Evolutionary conservation across 2,329 filamentous ascomycete genomes (phyloP).

Genomic region (Fusarium nodosum): DNA sequence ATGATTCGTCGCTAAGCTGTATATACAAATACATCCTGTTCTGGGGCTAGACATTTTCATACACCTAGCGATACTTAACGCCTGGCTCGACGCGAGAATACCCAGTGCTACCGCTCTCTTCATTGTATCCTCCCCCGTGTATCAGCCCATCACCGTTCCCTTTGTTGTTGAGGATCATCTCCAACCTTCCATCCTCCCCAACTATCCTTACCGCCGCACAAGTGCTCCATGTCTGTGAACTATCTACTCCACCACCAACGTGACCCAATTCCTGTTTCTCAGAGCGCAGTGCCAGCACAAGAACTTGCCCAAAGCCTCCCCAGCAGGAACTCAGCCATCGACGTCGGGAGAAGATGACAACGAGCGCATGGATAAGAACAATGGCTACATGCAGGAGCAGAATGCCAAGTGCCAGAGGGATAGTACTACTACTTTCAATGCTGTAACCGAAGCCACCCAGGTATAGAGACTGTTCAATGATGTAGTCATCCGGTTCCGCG

Average conservation of each 20-base stretch:
- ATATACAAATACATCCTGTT: not conserved
- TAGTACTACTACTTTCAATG: not conserved
- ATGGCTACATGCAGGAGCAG: not conserved
- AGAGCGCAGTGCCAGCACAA: not conserved
- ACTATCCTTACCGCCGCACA: not conserved
- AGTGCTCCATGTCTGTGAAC: conserved; percentile 7
- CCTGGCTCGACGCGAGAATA: not conserved
- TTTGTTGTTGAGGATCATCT: not conserved
- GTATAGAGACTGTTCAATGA: not conserved
- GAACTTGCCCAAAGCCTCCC: not conserved
- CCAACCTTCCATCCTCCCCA: not conserved
- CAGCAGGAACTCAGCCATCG: not conserved
- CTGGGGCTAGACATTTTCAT: accelerated
- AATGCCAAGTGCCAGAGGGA: not conserved
- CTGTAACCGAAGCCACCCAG: not conserved
- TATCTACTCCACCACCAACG: conserved; percentile 2
- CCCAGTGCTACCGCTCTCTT: not conserved
- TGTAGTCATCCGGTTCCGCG: not conserved
- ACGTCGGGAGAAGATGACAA: not conserved
- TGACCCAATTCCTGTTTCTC: not conserved
- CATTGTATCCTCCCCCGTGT: not conserved
- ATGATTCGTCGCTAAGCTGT: not conserved
- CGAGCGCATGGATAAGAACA: not conserved
- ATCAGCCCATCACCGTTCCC: not conserved
- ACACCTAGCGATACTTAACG: not conserved